Conservation (phyloP, 192 early-diverging fungal genomes). For the Geranomyces variabilis region DNA sequence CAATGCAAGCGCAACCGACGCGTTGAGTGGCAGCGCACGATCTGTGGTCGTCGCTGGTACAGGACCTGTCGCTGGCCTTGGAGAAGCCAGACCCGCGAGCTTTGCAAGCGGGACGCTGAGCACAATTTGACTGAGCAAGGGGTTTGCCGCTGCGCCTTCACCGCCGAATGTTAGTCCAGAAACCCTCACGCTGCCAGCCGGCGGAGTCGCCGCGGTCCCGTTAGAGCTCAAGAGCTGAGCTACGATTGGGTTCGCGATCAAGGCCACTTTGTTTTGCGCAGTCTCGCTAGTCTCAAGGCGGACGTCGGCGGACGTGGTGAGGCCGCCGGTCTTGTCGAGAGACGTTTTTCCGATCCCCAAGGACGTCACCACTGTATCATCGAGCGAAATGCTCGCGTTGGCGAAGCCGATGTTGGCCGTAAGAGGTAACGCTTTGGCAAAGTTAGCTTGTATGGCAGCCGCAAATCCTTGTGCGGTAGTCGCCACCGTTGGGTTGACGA, state of each 20-base stretch:
- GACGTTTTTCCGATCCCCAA: slow-evolving; percentile 20
- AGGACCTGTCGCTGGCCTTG: not conserved
- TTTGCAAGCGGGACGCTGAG: slow-evolving; percentile 8
- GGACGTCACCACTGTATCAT: slow-evolving; percentile 15
- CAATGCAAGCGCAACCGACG: slow-evolving; percentile 14
- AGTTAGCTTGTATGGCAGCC: not conserved
- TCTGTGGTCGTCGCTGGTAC: not conserved
- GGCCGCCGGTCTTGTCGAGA: slow-evolving; percentile 3
- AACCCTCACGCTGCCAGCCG: slow-evolving; percentile 7
- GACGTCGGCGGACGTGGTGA: slow-evolving; percentile 15
- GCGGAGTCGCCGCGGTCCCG: not conserved
- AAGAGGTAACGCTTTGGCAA: slow-evolving; percentile 8
- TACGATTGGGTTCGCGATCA: slow-evolving; percentile 13
- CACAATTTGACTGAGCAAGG: slow-evolving; percentile 18
- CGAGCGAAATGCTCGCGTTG: slow-evolving; percentile 10
- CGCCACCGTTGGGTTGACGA: slow-evolving; percentile 15
- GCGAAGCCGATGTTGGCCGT: slow-evolving; percentile 19
- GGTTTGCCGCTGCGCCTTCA: slow-evolving; percentile 21
- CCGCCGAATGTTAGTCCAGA: slow-evolving; percentile 21
- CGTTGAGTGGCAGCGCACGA: slow-evolving; percentile 9
- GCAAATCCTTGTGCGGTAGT: slow-evolving; percentile 16
- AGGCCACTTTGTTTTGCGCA: slow-evolving; percentile 17
- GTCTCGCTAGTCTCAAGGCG: slow-evolving; percentile 3
- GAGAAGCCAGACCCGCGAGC: not conserved
- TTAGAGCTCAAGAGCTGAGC: slow-evolving; percentile 10